Evolutionary conservation across 257 asterid genomes (phyloP), one percentile per base, ranked within the genome.

Genomic region (Haberlea rhodopensis): DNA sequence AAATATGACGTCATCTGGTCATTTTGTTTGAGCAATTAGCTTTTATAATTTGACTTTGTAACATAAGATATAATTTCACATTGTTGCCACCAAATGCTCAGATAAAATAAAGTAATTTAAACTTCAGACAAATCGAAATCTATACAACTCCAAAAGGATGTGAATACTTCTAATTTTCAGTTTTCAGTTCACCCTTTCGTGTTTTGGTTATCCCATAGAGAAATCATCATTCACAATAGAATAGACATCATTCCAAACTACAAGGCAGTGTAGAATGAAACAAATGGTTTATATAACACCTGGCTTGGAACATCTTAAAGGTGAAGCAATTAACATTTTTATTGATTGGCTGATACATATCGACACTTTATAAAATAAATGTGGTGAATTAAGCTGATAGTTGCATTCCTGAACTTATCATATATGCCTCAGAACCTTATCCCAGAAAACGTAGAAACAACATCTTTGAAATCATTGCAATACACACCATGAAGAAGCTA

Each of bases 381-480:
- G 5, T 10, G 11, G 5, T 2, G 5, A 37, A 3, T 37, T 37
- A 37, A 10, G n/a, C n/a, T 11, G n/a, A 37, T 37, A 6, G 16
- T 37, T 11, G 46, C 46, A 37, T 37, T 11, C 16, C 46, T 37
- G 3, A 8, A 37, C 5, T 34, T 9, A 11, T 37, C 46, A 37
- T 37, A 37, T 11, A 37, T 37, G 11, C 46, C 31, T 25, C 8
- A 55, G 24, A 55, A 5, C 9, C 61, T 55, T 29, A 26, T 55
- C 15, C 13, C 40, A 26, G 19, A 55, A 25, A 57, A 18, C 49
- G 22, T 57, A 57, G 57, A 29, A 23, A 55, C 26, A 31, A 26
- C 60, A 48, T 51, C 24, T 20, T 63, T 19, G 51, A 71, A 60
- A 71, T 59, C 29, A 11, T 32, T 4, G 40, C 13, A 51, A 45